Percentiles rank a stretch among this genome's conserved stretches.
phyloP scores from a whole-genome alignment of 305 asterid species.

The Salvia sclarea region DNA sequence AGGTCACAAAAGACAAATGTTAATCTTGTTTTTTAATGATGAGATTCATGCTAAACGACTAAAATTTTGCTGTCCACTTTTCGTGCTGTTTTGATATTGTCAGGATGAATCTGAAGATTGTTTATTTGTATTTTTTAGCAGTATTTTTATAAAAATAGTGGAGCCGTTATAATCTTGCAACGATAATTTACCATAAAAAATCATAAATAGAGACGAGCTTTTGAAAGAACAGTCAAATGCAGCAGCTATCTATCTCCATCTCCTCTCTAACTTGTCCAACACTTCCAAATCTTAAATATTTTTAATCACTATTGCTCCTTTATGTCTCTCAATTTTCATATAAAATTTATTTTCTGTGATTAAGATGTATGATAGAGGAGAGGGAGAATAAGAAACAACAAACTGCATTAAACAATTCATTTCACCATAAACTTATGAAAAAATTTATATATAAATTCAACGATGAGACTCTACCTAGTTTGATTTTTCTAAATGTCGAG shows the following conservation, averaged over 20 bases:
- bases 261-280: conserved; percentile 48
- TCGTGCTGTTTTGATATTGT: conserved; percentile 36
- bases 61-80: conserved; percentile 38
- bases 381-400: conserved; percentile 27
- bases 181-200: conserved; percentile 26
- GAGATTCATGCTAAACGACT: conserved; percentile 38
- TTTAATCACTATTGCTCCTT: conserved; percentile 28
- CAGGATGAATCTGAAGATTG: conserved; percentile 22
- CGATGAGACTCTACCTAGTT: not conserved
- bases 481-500: too few species aligned
- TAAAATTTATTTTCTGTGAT: conserved; percentile 19
- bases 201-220: conserved; percentile 13
- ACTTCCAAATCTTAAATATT: conserved; percentile 40
- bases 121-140: conserved; percentile 39
- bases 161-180: conserved; percentile 48
- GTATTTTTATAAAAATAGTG: conserved; percentile 26
- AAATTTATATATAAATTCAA: not conserved
- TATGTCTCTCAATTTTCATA: conserved; percentile 32
- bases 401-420: conserved; percentile 18
- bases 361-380: conserved; percentile 28
- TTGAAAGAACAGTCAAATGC: conserved; percentile 35
- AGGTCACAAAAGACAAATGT: conserved; percentile 19
- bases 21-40: conserved; percentile 9
- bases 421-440: not conserved
- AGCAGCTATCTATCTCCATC: conserved; percentile 48